Base-by-base conservation (phyloP, 1,284 basidiomycete species). In the Coniferiporia sulphurascens region DNA sequence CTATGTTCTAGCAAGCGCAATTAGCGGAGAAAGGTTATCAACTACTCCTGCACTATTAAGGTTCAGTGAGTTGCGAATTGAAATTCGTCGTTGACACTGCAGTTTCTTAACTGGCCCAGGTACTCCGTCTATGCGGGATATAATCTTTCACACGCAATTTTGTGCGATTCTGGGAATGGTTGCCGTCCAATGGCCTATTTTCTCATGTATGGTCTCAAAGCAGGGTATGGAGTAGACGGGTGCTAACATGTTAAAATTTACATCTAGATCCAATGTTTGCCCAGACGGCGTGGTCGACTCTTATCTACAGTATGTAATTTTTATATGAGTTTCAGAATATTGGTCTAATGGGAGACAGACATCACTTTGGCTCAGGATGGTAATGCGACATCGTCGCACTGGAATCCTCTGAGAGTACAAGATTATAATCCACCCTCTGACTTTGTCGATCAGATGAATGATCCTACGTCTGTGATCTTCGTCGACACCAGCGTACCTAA, bases 141-240 rank as follows among this genome's bases (percentile, higher is more conserved):
- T 99, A 60, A 82, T 98, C 55, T 89, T 93, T 68, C 93, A 96
- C 68, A 90, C 94, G 0, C 95, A 98, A 67, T 98, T 89, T 87
- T 90, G 88, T 69, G 81, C 89, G 27, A 82, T 87, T 51, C 76
- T 98, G 21, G 87, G 86, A 27, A 96, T 97, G 91, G 85, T 98
- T 53, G 91, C 93, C 32, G 93, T 98, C 32, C 80, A 92, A 68
- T 99, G 95, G 95, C 95, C 96, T 1, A 76, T 81, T 12, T 98
- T 95, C 72, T 82, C 89, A 60, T 98, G 94, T 92, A 69, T 68
- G 87, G 81, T n/a, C 51, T 43, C 55, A 19, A n/a, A 17, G 50
- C 64, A 21, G 59, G 64, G 27, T 64, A 59, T 22, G 61, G 52
- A 38, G 61, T 62, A 44, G 46, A 65, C n/a, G n/a, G n/a, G 58